Conservation (phyloP, 768 basidiomycete species). For the Brasilioporus rufonigricans region DNA sequence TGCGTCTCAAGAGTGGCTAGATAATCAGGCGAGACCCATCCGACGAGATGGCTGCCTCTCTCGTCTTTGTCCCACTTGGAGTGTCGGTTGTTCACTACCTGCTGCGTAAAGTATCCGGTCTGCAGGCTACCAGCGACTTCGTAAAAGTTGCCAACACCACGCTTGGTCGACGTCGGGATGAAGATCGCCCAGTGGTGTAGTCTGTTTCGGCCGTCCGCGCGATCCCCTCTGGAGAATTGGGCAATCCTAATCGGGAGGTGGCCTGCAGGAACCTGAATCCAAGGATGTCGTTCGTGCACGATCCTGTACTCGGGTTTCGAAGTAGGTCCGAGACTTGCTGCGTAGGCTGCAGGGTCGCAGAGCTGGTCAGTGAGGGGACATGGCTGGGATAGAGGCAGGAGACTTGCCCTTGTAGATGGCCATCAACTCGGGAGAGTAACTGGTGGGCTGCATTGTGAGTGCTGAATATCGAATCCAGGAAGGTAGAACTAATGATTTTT, state of each 20-base stretch:
- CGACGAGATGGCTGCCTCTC: constrained; percentile 11
- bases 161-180: constrained; percentile 17
- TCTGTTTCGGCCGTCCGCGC: not conserved
- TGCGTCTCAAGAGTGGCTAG: not conserved
- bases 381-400: too few relatives aligned
- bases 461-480: not conserved
- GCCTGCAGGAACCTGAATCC: constrained; percentile 10
- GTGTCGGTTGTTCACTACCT: constrained; percentile 17
- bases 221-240: constrained; percentile 12
- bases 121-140: constrained; percentile 6
- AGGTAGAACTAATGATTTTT: not conserved
- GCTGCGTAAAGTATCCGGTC: constrained; percentile 13
- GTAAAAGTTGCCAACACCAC: constrained; percentile 22
- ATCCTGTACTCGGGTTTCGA: constrained; percentile 4
- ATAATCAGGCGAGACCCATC: constrained; percentile 3
- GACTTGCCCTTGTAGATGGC: constrained; percentile 2
- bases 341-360: constrained; percentile 3
- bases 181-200: constrained; percentile 23
- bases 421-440: constrained; percentile 9
- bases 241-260: constrained; percentile 15
- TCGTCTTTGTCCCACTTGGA: constrained; percentile 11
- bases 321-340: not conserved
- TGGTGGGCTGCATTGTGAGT: constrained; percentile 2
- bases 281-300: constrained; percentile 3
- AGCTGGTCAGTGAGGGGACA: not conserved